Evolutionary conservation across 148 eudicot species (phyloP).

Genomic region (Vaccinium myrtillus): DNA sequence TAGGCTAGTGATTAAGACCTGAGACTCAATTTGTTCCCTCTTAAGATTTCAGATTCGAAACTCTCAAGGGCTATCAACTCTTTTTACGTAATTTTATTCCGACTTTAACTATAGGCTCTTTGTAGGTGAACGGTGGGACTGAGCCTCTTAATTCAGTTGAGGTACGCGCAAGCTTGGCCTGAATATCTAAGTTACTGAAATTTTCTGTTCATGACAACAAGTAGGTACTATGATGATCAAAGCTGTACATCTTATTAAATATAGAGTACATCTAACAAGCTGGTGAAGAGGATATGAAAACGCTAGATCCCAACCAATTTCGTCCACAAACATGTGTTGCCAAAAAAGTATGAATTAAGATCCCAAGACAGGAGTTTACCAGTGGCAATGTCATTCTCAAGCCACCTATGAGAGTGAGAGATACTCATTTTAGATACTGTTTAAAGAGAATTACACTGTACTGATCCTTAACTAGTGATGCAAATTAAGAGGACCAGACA

Average conservation of each 20-base stretch:
- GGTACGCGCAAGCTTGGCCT: not conserved
- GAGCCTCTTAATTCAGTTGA: too few species aligned
- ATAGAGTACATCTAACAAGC: not conserved
- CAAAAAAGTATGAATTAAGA: not conserved
- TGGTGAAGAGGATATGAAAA: not conserved
- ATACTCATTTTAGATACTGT: not conserved
- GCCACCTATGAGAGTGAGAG: not conserved
- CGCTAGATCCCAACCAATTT: not conserved
- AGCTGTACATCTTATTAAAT: not conserved
- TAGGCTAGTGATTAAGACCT: too few species aligned
- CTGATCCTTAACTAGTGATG: not conserved
- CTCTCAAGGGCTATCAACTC: too few species aligned
- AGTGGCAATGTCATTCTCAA: constrained; percentile 5
- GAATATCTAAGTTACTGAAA: too few species aligned
- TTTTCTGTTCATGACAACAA: not conserved
- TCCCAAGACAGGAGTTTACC: not conserved
- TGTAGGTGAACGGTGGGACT: too few species aligned
- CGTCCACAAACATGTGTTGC: not conserved
- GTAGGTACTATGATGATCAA: not conserved
- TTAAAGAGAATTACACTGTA: not conserved
- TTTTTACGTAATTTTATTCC: too few species aligned
- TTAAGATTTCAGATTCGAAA: too few species aligned
- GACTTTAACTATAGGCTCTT: too few species aligned
- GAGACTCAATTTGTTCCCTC: too few species aligned
- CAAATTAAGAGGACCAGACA: not conserved